Evolutionary conservation across 2,329 filamentous ascomycete species (phyloP).

Genomic region (Cladophialophora carrionii): DNA sequence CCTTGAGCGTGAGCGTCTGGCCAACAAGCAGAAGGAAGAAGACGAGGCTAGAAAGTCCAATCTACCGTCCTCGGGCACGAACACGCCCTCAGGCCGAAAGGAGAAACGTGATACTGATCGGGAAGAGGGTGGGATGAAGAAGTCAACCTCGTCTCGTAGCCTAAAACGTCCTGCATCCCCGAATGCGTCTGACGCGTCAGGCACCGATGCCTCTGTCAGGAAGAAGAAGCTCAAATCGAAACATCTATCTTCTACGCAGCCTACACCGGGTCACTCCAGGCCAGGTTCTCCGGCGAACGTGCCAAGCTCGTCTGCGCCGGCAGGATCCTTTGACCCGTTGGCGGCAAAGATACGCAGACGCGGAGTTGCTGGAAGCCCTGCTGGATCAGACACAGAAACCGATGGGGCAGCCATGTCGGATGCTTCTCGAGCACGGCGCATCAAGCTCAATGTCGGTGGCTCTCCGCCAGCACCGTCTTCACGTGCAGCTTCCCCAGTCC

Average conservation of each 20-base stretch:
- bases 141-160: conserved; percentile 56
- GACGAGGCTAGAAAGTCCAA: conserved; percentile 58
- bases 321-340: conserved; percentile 19
- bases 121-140: conserved; percentile 48
- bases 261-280: conserved; percentile 48
- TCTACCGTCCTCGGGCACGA: conserved; percentile 64
- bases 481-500: conserved; percentile 68
- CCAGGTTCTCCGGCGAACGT: conserved; percentile 36
- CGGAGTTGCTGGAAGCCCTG: conserved; percentile 13
- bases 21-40: conserved; percentile 56
- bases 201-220: conserved; percentile 72
- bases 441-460: conserved; percentile 36
- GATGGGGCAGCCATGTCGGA: conserved; percentile 37
- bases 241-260: conserved; percentile 54
- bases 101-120: conserved; percentile 51
- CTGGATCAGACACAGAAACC: conserved; percentile 35
- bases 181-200: conserved; percentile 85
- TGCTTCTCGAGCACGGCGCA: conserved; percentile 26
- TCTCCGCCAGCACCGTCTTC: conserved; percentile 42
- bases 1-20: conserved; percentile 60
- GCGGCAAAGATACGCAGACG: conserved; percentile 24
- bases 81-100: conserved; percentile 63
- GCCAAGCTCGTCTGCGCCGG: conserved; percentile 26
- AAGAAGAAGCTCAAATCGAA: conserved; percentile 76
- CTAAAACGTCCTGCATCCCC: conserved; percentile 87